A percentile compares a stretch with the other conserved stretches of the same genome.
These are phyloP conservation scores for Pestalotiopsis sp. DNA, from an alignment of 2,329 filamentous ascomycete species.

Conservation along the genomic window DNA sequence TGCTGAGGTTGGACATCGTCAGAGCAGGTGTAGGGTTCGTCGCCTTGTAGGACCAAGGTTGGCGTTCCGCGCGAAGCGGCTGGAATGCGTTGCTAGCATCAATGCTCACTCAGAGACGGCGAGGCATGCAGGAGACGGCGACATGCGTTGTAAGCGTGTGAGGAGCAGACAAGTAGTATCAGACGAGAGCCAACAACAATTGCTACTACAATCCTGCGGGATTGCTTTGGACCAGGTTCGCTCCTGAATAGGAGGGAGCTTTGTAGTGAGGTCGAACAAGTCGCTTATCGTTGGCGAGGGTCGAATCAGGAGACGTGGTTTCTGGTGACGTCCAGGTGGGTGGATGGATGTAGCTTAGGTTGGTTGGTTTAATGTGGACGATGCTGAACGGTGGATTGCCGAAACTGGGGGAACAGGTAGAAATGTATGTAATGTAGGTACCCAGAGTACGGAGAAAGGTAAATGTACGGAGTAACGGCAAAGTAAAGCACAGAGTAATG, in stretches of 20 bases:
- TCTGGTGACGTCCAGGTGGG: conserved; percentile 5
- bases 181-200: not conserved
- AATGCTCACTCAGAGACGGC: conserved; percentile 24
- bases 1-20: conserved; percentile 30
- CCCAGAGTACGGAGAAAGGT: not conserved
- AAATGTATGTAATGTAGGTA: not conserved
- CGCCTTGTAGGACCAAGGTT: conserved; percentile 17
- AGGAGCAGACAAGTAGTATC: not conserved
- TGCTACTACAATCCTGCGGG: not conserved
- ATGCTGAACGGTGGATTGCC: not conserved
- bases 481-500: not conserved
- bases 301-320: conserved; percentile 14
- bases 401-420: not conserved
- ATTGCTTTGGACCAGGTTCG: not conserved
- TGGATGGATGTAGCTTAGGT: not conserved
- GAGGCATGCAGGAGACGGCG: conserved; percentile 10
- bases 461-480: not conserved
- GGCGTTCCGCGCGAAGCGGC: conserved; percentile 29
- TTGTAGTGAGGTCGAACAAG: not conserved
- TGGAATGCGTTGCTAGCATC: conserved; percentile 22
- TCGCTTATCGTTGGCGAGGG: conserved; percentile 8
- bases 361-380: not conserved
- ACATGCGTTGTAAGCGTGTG: not conserved
- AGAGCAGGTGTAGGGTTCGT: conserved; percentile 15
- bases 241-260: not conserved